These are phyloP conservation scores for Silene uniflora DNA, from an alignment of 148 eudicot species.

Conservation along the genomic window DNA sequence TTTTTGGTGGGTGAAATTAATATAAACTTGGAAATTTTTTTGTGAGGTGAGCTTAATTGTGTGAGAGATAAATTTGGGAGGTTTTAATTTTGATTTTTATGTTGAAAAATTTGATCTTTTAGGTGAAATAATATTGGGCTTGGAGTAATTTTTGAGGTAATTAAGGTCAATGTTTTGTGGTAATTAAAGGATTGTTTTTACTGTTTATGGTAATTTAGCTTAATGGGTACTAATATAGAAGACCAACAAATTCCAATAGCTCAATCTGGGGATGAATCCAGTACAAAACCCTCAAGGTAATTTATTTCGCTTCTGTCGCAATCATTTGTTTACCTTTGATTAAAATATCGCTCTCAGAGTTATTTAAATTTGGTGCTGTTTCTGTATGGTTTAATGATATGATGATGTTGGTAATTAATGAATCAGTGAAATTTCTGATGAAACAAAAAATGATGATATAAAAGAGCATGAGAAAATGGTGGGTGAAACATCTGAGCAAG, in stretches of 20 bases:
- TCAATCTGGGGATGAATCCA: slow-evolving; percentile 17
- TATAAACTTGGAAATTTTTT: slow-evolving; percentile 3
- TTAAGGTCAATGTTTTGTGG: slow-evolving; percentile 7
- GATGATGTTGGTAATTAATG: slow-evolving; percentile 14
- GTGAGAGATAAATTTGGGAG: not conserved
- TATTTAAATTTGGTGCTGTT: not conserved
- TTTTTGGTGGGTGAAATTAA: slow-evolving; percentile 1
- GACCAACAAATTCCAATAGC: slow-evolving; percentile 16
- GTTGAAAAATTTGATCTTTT: slow-evolving; percentile 6
- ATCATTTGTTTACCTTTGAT: too few species aligned
- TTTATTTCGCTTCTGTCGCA: not conserved
- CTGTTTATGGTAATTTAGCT: not conserved
- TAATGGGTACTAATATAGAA: slow-evolving; percentile 24
- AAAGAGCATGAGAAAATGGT: slow-evolving; percentile 20
- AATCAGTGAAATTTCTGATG: slow-evolving; percentile 22
- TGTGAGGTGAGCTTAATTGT: not conserved
- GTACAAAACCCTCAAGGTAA: slow-evolving; percentile 23
- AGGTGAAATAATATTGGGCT: not conserved
- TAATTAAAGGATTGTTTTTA: slow-evolving; percentile 14
- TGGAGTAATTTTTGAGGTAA: not conserved
- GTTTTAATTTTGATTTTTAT: slow-evolving; percentile 7
- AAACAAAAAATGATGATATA: slow-evolving; percentile 18
- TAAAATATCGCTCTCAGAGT: not conserved
- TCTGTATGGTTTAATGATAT: slow-evolving; percentile 15
- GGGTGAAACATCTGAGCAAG: slow-evolving; percentile 1